phyloP scores from a whole-genome alignment of 2,329 filamentous ascomycete species.

The Colletotrichum limetticola region DNA sequence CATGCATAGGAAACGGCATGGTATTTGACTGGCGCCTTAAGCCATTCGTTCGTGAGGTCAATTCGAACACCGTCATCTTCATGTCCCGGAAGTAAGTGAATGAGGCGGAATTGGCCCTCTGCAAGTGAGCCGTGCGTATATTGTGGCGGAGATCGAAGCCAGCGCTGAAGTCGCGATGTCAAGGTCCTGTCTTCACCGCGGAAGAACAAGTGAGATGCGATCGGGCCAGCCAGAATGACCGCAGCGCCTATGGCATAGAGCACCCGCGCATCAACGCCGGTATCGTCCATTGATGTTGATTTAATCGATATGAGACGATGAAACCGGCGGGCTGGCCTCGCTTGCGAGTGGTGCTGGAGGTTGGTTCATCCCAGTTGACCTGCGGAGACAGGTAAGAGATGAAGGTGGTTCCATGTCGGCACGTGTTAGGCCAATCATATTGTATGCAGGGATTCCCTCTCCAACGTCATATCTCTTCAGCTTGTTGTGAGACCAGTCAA shows the following conservation, averaged over 20 bases:
- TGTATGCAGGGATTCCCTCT: neutral
- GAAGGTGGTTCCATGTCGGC: neutral
- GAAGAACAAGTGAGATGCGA: neutral
- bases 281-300: neutral
- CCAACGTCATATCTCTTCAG: neutral
- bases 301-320: neutral
- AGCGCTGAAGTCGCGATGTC: neutral
- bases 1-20: conserved; percentile 21
- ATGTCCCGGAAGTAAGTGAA: neutral
- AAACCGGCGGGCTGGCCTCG: neutral
- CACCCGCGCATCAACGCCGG: neutral
- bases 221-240: neutral
- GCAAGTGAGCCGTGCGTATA: neutral
- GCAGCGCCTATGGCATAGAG: neutral
- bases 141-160: neutral
- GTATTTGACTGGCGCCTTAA: neutral
- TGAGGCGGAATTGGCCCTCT: neutral
- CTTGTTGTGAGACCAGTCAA: neutral
- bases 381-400: neutral
- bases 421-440: neutral
- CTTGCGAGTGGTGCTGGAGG: neutral
- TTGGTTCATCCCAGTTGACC: neutral
- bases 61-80: neutral
- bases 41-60: neutral
- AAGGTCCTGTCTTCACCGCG: neutral